A percentile compares a stretch with the other conserved stretches of the same genome.
Evolutionary conservation across 108 stramenopile species (phyloP).

Genomic region (Conticribra guillardii): DNA sequence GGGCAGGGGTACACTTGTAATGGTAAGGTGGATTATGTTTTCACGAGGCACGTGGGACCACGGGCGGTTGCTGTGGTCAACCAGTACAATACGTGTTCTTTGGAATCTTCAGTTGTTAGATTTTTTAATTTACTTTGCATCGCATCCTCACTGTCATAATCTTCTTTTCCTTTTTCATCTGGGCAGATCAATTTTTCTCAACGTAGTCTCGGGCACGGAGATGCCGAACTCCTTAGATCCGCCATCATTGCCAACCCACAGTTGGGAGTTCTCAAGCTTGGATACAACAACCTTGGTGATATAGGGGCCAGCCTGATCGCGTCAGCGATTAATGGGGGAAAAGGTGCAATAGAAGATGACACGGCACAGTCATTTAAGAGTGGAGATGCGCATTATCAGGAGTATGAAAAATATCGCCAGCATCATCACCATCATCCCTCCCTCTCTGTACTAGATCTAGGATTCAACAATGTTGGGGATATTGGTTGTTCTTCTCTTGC

Average conservation of each 20-base stretch:
- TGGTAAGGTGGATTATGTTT: slow-evolving; percentile 28
- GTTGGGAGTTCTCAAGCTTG: slow-evolving; percentile 78
- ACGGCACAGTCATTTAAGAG: background rate
- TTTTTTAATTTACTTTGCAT: too few relatives aligned
- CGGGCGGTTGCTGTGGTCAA: too few relatives aligned
- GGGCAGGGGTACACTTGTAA: slow-evolving; percentile 37
- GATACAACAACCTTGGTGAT: slow-evolving; percentile 78
- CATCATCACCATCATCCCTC: slow-evolving; percentile 55
- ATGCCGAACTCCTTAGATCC: slow-evolving; percentile 58
- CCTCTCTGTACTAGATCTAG: slow-evolving; percentile 71
- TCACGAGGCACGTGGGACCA: too few relatives aligned
- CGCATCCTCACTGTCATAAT: too few relatives aligned
- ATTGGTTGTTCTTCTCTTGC: slow-evolving; percentile 71
- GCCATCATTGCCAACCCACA: slow-evolving; percentile 64
- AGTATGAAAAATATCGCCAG: background rate
- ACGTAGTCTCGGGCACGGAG: slow-evolving; percentile 51
- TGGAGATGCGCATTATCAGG: slow-evolving; percentile 1
- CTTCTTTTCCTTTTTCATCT: background rate
- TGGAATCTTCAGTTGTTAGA: too few relatives aligned
- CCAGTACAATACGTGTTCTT: too few relatives aligned
- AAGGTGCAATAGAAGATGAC: slow-evolving; percentile 25
- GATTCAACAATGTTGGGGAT: slow-evolving; percentile 83
- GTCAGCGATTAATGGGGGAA: slow-evolving; percentile 45
- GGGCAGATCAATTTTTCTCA: slow-evolving; percentile 75
- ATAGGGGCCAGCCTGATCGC: slow-evolving; percentile 70